These are phyloP conservation scores for Fusarium subglutinans DNA, from an alignment of 2,329 filamentous ascomycete genomes.

Conservation along the genomic window DNA sequence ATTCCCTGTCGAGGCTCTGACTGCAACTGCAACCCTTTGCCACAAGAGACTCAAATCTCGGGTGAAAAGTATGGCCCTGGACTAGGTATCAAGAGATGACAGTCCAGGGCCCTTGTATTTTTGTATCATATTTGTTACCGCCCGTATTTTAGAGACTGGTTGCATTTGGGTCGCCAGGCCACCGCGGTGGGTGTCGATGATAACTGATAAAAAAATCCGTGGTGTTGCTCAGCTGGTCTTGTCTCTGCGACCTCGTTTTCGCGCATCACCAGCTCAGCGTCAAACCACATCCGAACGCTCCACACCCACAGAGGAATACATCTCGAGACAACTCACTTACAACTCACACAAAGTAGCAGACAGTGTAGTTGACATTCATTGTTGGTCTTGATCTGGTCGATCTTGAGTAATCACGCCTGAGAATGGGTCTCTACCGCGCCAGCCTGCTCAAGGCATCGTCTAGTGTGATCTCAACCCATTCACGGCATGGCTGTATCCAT, in stretches of 20 bases:
- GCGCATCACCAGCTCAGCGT: constrained; percentile 16
- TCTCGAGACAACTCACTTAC: not conserved
- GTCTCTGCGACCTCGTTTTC: constrained; percentile 22
- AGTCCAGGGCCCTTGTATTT: constrained; percentile 25
- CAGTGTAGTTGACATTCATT: not conserved
- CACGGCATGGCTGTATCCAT: constrained; percentile 28
- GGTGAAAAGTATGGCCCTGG: not conserved
- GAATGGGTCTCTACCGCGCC: constrained; percentile 14
- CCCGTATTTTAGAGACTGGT: constrained; percentile 16
- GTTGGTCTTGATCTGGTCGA: not conserved
- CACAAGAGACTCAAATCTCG: constrained; percentile 1
- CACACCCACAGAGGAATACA: constrained; percentile 10
- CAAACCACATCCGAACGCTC: constrained; percentile 14
- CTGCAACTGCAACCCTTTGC: constrained; percentile 8
- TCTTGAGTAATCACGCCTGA: not conserved
- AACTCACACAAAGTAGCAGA: constrained; percentile 6
- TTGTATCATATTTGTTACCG: constrained; percentile 27
- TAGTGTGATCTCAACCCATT: constrained; percentile 34
- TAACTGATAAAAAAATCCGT: not conserved
- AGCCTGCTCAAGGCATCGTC: constrained; percentile 30
- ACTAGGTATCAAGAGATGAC: constrained; percentile 19
- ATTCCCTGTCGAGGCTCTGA: constrained; percentile 8
- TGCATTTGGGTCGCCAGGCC: constrained; percentile 14
- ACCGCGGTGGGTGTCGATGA: constrained; percentile 7
- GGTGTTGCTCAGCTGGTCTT: constrained; percentile 30